Evolutionary conservation across 805 yeast species (phyloP), one percentile per base, ranked within the genome.

Genomic region (Starmerella sp.): DNA sequence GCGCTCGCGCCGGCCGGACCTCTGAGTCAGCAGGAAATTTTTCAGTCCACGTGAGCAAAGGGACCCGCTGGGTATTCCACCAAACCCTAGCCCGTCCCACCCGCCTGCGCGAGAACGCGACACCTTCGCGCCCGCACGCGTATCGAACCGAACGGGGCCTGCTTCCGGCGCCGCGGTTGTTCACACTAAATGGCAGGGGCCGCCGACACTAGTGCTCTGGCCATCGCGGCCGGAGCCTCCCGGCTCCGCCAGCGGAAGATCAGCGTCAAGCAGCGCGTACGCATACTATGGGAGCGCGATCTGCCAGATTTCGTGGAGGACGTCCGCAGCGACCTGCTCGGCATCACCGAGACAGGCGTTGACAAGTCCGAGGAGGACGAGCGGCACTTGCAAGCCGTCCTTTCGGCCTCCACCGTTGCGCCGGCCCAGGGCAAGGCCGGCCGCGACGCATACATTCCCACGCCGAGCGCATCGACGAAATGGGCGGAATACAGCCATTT

Each of bases 321-420:
- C 54, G 85, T 80, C 42, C 95, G 85, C 67, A 80, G 97, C 44
- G 96, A 91, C 60, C 71, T 86, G 34, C 88, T 87, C 64, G 87
- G 88, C 58, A 54, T 59, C 22, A 79, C 93, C 45, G 98, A 93
- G 65, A 91, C 97, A 6, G 98, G 98, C 71, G 98, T 93, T 43
- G 98, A 93, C 66, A 93, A 93, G 68, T 88, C 86, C 62, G 98
- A 93, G 70, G 98, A 93, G 70, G 95, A 88, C 59, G 98, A 93
- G 69, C 93, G 86, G 43, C 98, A 93, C 78, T 75, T 93, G 59
- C 95, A 91, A 68, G 87, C 84, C 59, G 96, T 90, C 50, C 83
- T 93, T 60, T 82, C 82, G 69, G 91, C 91, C 13, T 80, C 88
- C 1, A 80, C 81, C 34, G 82, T 83, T 2, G 77, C 86, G 17